Evolutionary conservation across 2,329 filamentous ascomycete species (phyloP), one percentile per base, ranked within the genome.

Genomic region (Epichloe glyceriae): DNA sequence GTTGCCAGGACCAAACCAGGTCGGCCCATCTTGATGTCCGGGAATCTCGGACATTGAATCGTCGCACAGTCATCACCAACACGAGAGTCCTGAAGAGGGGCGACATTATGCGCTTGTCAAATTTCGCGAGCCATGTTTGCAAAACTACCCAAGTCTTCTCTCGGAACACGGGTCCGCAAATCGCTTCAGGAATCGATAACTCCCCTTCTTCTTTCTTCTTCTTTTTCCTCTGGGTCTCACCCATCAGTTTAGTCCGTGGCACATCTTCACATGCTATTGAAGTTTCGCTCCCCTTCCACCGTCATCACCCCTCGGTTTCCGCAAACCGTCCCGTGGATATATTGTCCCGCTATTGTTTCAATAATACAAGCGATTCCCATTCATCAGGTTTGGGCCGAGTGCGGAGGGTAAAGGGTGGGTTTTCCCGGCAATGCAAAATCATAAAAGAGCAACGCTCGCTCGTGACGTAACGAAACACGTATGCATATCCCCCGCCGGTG

Each of bases 401-500:
- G 11, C 12, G 38, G 37, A 39, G 11, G 6, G 35, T 34, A 15
- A 39, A 39, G 38, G 38, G n/a, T 17, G 15, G 7, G 39, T 19
- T 3, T 1, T 11, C 19, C 45, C 40, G 14, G 17, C 35, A 40
- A 46, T 33, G 26, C 15, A 51, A 40, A 42, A 40, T 33, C 40
- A 42, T 42, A 50, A 42, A 52, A 46, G 34, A 40, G 11, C 30
- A 53, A 53, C 50, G 49, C 49, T 49, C 41, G 49, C 52, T 51
- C 20, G 37, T 47, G 35, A 43, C 26, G 42, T 44, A 51, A 48
- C 30, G 37, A 53, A 46, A 40, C 14, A 48, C 37, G 54, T 39
- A 51, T 33, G 45, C 46, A 47, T 49, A 42, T 48, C 26, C 14
- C 20, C 34, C 19, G 3, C 22, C 37, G n/a, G 11, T 17, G 2